Evolutionary conservation across 2,329 filamentous ascomycete species (phyloP).

Genomic region (Pseudonectria foliicola): DNA sequence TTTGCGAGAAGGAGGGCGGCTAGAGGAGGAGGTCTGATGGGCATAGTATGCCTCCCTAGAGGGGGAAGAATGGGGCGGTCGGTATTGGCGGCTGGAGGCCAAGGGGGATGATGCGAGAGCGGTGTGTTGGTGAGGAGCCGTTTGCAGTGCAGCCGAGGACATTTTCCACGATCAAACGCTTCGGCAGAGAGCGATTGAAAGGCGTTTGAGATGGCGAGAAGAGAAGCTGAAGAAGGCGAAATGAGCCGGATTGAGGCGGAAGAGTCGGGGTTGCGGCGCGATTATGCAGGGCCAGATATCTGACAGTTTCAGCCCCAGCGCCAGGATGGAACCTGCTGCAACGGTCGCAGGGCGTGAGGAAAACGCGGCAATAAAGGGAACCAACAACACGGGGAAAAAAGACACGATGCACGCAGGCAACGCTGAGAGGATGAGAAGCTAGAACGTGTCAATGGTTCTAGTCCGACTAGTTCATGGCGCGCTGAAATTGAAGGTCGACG

Average conservation of each 20-base stretch:
- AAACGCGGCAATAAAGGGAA: no score
- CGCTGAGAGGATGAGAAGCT: no score
- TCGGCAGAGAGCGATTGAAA: slow-evolving; percentile 9
- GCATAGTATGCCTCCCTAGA: slow-evolving; percentile 52
- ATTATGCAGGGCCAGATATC: slow-evolving; percentile 24
- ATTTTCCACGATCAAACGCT: slow-evolving; percentile 26
- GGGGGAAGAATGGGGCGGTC: slow-evolving; percentile 44
- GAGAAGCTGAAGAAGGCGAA: slow-evolving; percentile 2
- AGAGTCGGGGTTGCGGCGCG: slow-evolving; percentile 17
- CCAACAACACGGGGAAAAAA: no score
- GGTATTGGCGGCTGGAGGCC: slow-evolving; percentile 44
- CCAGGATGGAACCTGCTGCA: no score
- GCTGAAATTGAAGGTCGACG: neutral
- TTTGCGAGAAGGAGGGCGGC: slow-evolving; percentile 45
- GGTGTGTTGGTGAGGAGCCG: slow-evolving; percentile 48
- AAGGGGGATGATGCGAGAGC: slow-evolving; percentile 43
- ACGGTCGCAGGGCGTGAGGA: no score
- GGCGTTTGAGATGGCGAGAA: slow-evolving; percentile 5
- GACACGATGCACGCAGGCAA: no score
- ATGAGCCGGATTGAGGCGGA: slow-evolving; percentile 10
- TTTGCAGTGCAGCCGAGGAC: slow-evolving; percentile 55
- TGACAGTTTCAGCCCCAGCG: slow-evolving; percentile 20
- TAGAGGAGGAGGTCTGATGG: slow-evolving; percentile 40
- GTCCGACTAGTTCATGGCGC: neutral
- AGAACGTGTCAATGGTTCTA: no score